These are phyloP conservation scores for Picochlorum sp. DNA, from an alignment of 139 green algal species.

Conservation along the genomic window DNA sequence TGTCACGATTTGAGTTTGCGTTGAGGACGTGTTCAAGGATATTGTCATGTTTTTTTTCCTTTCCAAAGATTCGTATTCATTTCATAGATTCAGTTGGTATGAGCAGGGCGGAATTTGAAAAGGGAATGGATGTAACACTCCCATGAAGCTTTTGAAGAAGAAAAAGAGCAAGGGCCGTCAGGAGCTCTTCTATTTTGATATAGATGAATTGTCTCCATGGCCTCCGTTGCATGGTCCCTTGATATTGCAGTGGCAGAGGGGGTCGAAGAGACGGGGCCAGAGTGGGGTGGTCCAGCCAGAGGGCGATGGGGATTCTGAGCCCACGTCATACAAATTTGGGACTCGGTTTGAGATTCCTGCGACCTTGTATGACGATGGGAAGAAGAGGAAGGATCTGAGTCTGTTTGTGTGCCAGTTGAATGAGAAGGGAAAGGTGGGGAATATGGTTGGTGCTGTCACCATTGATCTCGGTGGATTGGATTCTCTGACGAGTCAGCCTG, in stretches of 20 bases:
- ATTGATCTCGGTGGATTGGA: background rate
- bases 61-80: no score
- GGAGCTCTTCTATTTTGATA: background rate
- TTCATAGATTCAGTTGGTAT: no score
- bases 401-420: slow-evolving; percentile 7
- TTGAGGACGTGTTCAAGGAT: no score
- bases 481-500: background rate
- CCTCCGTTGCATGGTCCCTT: slow-evolving; percentile 4
- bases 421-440: slow-evolving; percentile 8
- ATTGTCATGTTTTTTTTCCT: no score
- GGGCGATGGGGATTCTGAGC: background rate
- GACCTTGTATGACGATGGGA: slow-evolving; percentile 5
- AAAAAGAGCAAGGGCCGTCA: background rate
- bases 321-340: background rate
- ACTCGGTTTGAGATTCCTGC: slow-evolving; percentile 1
- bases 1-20: no score
- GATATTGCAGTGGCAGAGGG: background rate
- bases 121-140: no score
- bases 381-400: background rate
- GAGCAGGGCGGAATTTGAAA: no score
- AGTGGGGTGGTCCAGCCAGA: background rate
- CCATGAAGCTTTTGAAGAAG: background rate
- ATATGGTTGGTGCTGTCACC: background rate
- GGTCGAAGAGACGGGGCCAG: slow-evolving; percentile 3
- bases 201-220: slow-evolving; percentile 7